Evolutionary conservation across 257 asterid species (phyloP).

Genomic region (Capsicum chinense): DNA sequence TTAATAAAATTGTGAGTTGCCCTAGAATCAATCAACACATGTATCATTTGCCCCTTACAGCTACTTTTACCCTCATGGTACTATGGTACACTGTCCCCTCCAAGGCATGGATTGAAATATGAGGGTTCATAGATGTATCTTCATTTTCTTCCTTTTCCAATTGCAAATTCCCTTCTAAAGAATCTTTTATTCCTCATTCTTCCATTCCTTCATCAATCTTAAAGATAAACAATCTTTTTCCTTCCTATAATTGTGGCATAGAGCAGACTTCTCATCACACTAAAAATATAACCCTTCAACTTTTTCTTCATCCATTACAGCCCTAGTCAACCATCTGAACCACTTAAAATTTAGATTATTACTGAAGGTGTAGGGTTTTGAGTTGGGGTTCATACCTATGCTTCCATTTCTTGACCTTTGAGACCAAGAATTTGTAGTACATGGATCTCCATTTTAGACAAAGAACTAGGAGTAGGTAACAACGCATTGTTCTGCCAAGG

Average conservation of each 20-base stretch:
- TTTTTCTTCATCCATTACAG: background rate
- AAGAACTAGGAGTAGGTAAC: too few species aligned
- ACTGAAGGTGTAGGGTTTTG: too few species aligned
- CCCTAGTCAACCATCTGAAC: background rate
- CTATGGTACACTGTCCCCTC: background rate
- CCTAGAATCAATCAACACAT: too few species aligned
- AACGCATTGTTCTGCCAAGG: too few species aligned
- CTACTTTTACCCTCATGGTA: background rate
- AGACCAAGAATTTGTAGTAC: too few species aligned
- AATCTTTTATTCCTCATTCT: too few species aligned
- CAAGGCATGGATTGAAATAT: background rate
- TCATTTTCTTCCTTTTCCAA: background rate
- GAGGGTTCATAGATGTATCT: background rate
- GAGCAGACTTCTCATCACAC: background rate
- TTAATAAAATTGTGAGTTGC: background rate
- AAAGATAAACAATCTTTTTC: too few species aligned
- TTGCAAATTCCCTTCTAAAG: too few species aligned
- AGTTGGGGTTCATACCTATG: background rate
- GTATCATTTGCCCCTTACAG: background rate
- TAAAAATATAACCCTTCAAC: background rate
- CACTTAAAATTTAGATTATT: too few species aligned
- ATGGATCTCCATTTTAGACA: too few species aligned
- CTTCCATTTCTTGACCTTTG: too few species aligned
- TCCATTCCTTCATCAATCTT: background rate
- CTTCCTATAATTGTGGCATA: too few species aligned